Base-by-base conservation (phyloP, 345 rosid genomes). In the Raphanus sativus region DNA sequence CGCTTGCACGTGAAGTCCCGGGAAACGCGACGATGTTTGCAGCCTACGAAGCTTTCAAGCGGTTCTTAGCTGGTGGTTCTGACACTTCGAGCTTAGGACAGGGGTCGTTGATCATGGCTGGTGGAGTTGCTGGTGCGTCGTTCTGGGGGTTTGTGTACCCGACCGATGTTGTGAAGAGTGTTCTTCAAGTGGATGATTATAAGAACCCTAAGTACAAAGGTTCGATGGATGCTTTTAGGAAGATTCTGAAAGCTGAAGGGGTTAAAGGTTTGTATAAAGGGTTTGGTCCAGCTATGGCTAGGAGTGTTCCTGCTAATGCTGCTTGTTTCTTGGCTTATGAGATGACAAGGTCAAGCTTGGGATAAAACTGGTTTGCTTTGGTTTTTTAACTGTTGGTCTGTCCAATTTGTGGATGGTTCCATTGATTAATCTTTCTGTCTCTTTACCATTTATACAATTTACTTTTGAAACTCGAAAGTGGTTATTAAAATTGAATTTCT, bases 321-420 rank as follows among this genome's bases (percentile, higher is more conserved):
- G 99, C 97, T 13, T 93, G 97, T 75, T 96, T 96, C 94, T 85
- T 93, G 88, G 98, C 91, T 5, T 90, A 87, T 61, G 99, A 96
- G 79, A 81, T 96, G 79, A 87, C 91, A 13, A 91, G 89, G 70
- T 86, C 99, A 17, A 88, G 95, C 82, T 84, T 96, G 80, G 93
- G 93, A 1, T 92, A 84, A 61, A 61, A 48, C 74, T 29, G 65
- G 82, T 62, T 77, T 1, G 64, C 34, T 36, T 60, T 67, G 70
- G 59, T 78, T 28, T 21, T 21, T 52, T 73, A 71, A 58, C 24
- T 71, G 67, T 71, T 71, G 67, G 67, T 71, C 2, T 50, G 67
- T 65, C 8, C 38, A 17, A 71, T 71, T 65, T 65, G 50, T 71
- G 58, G 77, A 66, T 71, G 66, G 66, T 17, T 63, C 16, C 66